Conservation (phyloP, 768 basidiomycete genomes). For the Clavaria fumosa region DNA sequence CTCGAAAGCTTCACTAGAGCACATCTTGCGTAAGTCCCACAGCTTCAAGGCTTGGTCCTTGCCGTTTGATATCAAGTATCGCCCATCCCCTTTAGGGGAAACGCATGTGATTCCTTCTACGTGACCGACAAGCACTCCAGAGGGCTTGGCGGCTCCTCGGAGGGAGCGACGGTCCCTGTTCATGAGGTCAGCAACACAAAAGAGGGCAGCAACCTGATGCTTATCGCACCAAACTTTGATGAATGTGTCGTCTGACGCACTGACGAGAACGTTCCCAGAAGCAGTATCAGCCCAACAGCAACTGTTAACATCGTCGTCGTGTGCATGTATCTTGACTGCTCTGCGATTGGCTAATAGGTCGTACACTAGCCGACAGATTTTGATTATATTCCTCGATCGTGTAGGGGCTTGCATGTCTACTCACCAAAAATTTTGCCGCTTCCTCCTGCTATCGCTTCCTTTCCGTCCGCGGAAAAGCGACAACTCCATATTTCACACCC, state of each 20-base stretch:
- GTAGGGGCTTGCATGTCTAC: no score
- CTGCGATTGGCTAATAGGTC: conserved; percentile 70
- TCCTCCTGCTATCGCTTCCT: conserved; percentile 89
- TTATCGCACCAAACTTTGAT: conserved; percentile 77
- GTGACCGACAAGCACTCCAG: conserved; percentile 88
- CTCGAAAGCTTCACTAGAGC: conserved; percentile 54
- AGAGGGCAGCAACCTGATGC: conserved; percentile 40
- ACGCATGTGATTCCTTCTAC: conserved; percentile 94
- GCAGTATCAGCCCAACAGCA: conserved; percentile 90
- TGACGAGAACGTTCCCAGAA: conserved; percentile 88
- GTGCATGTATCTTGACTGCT: conserved; percentile 77
- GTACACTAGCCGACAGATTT: no score
- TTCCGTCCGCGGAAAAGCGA: conserved; percentile 90
- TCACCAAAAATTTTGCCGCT: conserved; percentile 65
- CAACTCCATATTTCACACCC: conserved; percentile 77
- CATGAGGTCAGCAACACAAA: no score
- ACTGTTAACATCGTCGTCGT: conserved; percentile 85
- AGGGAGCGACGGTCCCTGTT: conserved; percentile 44
- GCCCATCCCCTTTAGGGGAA: conserved; percentile 89
- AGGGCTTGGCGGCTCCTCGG: conserved; percentile 52
- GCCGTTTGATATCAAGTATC: conserved; percentile 89
- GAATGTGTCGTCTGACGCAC: conserved; percentile 88
- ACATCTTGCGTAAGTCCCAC: conserved; percentile 94
- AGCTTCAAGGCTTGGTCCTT: conserved; percentile 87
- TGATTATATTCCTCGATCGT: no score